Conservation (phyloP, 345 rosid species). For the Stellera chamaejasme region DNA sequence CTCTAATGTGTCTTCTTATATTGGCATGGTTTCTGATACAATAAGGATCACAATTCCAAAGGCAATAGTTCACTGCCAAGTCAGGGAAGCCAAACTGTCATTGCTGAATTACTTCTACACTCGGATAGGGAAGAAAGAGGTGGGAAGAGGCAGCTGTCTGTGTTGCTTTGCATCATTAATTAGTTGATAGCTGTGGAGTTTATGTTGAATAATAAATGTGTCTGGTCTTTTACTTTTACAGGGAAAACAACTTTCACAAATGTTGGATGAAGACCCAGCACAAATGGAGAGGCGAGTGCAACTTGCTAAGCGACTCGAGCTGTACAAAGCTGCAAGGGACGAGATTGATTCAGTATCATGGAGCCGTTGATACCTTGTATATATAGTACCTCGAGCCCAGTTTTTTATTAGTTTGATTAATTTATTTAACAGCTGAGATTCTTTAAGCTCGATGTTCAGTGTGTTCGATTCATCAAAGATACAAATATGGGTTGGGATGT, state of each 20-base stretch:
- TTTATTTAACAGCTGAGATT: too few relatives aligned
- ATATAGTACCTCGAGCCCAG: too few relatives aligned
- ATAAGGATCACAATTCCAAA: constrained; percentile 64
- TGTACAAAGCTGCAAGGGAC: constrained; percentile 63
- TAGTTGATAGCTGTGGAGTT: background rate
- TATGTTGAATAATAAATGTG: background rate
- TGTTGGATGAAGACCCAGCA: constrained; percentile 72
- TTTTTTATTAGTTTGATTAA: background rate
- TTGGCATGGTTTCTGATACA: constrained; percentile 69
- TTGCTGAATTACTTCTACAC: constrained; percentile 63
- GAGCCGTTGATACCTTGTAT: constrained; percentile 19
- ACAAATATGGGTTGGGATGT: too few relatives aligned
- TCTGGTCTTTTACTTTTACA: constrained; percentile 7
- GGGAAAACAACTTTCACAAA: constrained; percentile 45
- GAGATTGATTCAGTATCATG: constrained; percentile 64
- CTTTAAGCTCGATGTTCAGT: too few relatives aligned
- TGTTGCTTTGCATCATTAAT: background rate
- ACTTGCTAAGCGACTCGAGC: constrained; percentile 57
- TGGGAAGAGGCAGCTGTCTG: constrained; percentile 7
- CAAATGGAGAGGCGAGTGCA: constrained; percentile 65
- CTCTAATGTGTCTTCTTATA: constrained; percentile 61
- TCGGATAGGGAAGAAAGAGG: constrained; percentile 69
- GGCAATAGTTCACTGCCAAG: constrained; percentile 75
- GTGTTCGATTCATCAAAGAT: too few relatives aligned
- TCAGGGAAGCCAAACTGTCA: constrained; percentile 66